Evolutionary conservation across 2,329 filamentous ascomycete genomes (phyloP).

Genomic region (Catunica adiposa): DNA sequence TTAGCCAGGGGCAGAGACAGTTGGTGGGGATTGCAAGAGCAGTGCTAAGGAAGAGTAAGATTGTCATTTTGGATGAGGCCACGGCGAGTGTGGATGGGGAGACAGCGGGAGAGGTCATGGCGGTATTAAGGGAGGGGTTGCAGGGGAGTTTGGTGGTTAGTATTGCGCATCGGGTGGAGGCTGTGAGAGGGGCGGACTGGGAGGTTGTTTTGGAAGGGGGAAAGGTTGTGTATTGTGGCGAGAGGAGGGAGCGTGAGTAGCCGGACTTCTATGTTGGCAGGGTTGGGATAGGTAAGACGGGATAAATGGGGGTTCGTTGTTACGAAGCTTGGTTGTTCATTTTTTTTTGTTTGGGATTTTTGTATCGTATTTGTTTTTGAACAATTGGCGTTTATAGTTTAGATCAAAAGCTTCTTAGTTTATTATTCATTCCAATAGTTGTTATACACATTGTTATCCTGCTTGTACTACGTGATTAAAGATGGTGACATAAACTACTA

Average conservation of each 20-base stretch:
- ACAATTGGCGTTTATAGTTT: neutral
- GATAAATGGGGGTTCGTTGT: too few relatives aligned
- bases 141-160: slow-evolving; percentile 43
- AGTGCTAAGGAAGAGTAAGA: slow-evolving; percentile 40
- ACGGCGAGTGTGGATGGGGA: slow-evolving; percentile 45
- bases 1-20: slow-evolving; percentile 47
- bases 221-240: slow-evolving; percentile 27
- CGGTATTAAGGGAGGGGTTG: slow-evolving; percentile 39
- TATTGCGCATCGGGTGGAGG: slow-evolving; percentile 48
- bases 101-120: slow-evolving; percentile 42
- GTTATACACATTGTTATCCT: neutral
- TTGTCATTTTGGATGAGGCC: slow-evolving; percentile 48
- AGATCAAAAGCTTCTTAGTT: neutral
- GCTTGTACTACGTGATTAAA: too few relatives aligned
- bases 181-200: slow-evolving; percentile 41
- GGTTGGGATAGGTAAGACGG: too few relatives aligned
- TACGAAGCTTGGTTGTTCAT: neutral
- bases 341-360: neutral
- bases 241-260: slow-evolving; percentile 10
- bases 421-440: too few relatives aligned
- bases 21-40: slow-evolving; percentile 44
- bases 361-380: neutral
- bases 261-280: too few relatives aligned
- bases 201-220: slow-evolving; percentile 37
- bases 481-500: neutral